Percentiles rank a stretch among this genome's conserved stretches.
phyloP scores from a whole-genome alignment of 2,329 filamentous ascomycete species.

The Cordyceps cateniannulata region DNA sequence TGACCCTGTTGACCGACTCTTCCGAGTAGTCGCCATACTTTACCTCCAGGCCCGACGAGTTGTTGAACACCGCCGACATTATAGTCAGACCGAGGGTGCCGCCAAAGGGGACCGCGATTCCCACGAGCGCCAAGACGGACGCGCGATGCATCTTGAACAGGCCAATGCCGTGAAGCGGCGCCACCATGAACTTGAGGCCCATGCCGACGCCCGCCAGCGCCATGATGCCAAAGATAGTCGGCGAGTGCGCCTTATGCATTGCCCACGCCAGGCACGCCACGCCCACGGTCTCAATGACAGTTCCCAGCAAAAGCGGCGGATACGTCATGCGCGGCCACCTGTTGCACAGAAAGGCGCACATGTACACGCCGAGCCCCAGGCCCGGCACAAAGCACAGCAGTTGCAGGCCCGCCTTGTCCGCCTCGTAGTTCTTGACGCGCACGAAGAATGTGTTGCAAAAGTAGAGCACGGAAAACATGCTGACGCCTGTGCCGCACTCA shows the following conservation, averaged over 20 bases:
- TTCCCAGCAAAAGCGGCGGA: conserved; percentile 49
- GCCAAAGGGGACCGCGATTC: conserved; percentile 55
- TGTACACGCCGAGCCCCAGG: conserved; percentile 42
- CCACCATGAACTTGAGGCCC: conserved; percentile 59
- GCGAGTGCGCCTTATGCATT: conserved; percentile 39
- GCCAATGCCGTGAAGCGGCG: conserved; percentile 55
- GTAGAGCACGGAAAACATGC: conserved; percentile 53
- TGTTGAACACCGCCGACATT: conserved; percentile 65
- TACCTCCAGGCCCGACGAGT: conserved; percentile 31
- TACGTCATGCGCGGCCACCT: conserved; percentile 56
- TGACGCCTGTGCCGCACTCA: conserved; percentile 54
- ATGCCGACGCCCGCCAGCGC: conserved; percentile 56
- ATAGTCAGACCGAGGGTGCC: conserved; percentile 59
- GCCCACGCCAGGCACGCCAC: conserved; percentile 53
- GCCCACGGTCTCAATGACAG: conserved; percentile 50
- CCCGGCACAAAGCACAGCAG: conserved; percentile 51
- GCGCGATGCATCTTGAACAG: conserved; percentile 54
- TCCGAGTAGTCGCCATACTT: conserved; percentile 20
- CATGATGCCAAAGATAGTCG: conserved; percentile 59
- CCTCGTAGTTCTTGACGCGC: conserved; percentile 45
- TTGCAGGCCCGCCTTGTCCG: conserved; percentile 46
- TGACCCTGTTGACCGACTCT: conserved; percentile 22
- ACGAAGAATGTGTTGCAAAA: conserved; percentile 65
- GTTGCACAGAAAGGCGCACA: conserved; percentile 55
- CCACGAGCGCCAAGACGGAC: conserved; percentile 52